These are phyloP conservation scores for Thermochaetoides thermophila DNA, from an alignment of 495 filamentous ascomycete species.

Conservation along the genomic window DNA sequence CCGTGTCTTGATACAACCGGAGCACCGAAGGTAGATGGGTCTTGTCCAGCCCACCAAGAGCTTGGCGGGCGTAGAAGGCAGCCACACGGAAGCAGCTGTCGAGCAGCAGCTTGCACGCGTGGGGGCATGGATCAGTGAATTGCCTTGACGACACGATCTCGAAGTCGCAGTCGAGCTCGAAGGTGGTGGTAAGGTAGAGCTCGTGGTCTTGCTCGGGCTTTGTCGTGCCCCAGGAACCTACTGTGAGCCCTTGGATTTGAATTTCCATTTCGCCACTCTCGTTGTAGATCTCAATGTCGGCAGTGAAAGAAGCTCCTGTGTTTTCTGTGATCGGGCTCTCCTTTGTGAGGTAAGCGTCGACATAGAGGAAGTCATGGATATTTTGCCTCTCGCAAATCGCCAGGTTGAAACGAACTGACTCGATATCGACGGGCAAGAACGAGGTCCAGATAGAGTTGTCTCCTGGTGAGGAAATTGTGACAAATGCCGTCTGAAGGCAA, in stretches of 20 bases:
- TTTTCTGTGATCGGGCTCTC: constrained; percentile 10
- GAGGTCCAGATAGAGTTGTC: constrained; percentile 31
- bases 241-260: constrained; percentile 25
- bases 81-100: constrained; percentile 27
- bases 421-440: constrained; percentile 26
- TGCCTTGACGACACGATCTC: constrained; percentile 19
- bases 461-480: constrained; percentile 29
- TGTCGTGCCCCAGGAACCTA: constrained; percentile 22
- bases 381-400: constrained; percentile 14
- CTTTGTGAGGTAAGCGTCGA: constrained; percentile 23
- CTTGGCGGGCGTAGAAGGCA: constrained; percentile 13
- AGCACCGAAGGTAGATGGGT: constrained; percentile 11
- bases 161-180: constrained; percentile 27
- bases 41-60: background rate
- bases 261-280: constrained; percentile 20
- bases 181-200: constrained; percentile 26
- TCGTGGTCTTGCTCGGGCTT: constrained; percentile 28
- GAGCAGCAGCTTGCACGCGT: constrained; percentile 11
- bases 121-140: too few species aligned
- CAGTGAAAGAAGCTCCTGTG: constrained; percentile 18
- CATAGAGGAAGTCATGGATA: constrained; percentile 12
- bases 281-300: constrained; percentile 27
- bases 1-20: too few species aligned
- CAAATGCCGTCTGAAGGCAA: constrained; percentile 31
- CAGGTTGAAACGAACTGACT: constrained; percentile 25